These are phyloP conservation scores for Yarrowia galli DNA, from an alignment of 1,139 yeast species.

Conservation along the genomic window DNA sequence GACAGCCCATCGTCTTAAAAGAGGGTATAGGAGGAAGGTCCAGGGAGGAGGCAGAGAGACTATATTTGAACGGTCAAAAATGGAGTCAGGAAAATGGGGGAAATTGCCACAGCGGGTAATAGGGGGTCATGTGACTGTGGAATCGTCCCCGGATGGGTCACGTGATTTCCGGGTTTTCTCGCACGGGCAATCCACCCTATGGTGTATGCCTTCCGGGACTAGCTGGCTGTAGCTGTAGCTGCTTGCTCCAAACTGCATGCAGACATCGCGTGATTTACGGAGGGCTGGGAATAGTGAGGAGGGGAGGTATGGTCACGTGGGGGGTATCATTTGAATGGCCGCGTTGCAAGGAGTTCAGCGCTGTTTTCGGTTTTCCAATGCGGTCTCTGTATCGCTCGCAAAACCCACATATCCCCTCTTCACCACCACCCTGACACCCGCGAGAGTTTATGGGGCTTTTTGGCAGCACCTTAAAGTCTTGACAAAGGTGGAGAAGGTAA, in stretches of 20 bases:
- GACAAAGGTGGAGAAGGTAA: neutral
- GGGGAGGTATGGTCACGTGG: neutral
- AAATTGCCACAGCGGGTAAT: no score
- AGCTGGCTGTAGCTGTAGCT: neutral
- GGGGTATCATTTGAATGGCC: neutral
- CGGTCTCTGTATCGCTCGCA: neutral
- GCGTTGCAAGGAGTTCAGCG: neutral
- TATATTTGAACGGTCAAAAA: no score
- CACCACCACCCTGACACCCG: slow-evolving; percentile 29
- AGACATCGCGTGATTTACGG: slow-evolving; percentile 33
- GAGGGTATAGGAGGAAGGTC: no score
- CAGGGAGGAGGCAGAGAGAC: no score
- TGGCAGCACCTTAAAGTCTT: slow-evolving; percentile 36
- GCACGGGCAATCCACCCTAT: no score
- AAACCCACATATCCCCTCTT: neutral
- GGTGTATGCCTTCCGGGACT: no score
- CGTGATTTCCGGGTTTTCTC: no score
- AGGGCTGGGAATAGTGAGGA: neutral
- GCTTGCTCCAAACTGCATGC: slow-evolving; percentile 27
- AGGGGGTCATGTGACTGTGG: no score
- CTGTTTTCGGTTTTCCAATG: neutral
- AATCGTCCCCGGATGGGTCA: no score
- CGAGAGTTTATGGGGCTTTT: slow-evolving; percentile 38
- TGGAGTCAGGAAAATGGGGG: no score
- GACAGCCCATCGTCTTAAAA: no score